Percentiles rank a stretch among this genome's conserved stretches.
These are phyloP conservation scores for Oryza meyeriana DNA, from an alignment of 176 grass and related monocot species.

Conservation along the genomic window DNA sequence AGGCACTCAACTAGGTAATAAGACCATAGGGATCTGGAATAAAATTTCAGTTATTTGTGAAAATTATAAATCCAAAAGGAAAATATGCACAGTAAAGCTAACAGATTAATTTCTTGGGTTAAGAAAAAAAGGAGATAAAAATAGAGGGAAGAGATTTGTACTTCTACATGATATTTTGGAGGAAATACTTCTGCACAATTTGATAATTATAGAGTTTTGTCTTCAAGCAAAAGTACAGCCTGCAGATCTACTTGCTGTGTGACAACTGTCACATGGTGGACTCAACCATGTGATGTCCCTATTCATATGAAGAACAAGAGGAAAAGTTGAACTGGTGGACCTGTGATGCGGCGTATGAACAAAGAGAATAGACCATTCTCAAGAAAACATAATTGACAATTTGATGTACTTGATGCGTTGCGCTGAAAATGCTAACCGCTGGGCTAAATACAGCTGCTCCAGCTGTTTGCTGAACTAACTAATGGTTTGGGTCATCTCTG, in stretches of 20 bases:
- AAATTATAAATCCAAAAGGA: not conserved
- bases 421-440: not conserved
- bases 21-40: not conserved
- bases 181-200: not conserved
- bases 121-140: not conserved
- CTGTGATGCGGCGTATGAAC: constrained; percentile 39
- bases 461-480: not conserved
- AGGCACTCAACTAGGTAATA: not conserved
- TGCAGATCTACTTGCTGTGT: constrained; percentile 16
- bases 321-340: constrained; percentile 13
- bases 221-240: not conserved
- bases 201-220: constrained; percentile 2
- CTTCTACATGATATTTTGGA: not conserved
- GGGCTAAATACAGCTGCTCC: not conserved
- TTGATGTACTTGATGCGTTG: constrained; percentile 19
- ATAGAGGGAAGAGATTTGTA: not conserved
- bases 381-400: constrained; percentile 1
- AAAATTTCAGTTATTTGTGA: not conserved
- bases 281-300: constrained; percentile 29
- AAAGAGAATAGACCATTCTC: not conserved
- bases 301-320: constrained; percentile 12
- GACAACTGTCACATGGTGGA: constrained; percentile 25
- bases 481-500: not conserved
- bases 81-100: not conserved
- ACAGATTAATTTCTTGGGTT: not conserved